phyloP scores from a whole-genome alignment of 805 yeast genomes.

The Metschnikowia picachoensis region DNA sequence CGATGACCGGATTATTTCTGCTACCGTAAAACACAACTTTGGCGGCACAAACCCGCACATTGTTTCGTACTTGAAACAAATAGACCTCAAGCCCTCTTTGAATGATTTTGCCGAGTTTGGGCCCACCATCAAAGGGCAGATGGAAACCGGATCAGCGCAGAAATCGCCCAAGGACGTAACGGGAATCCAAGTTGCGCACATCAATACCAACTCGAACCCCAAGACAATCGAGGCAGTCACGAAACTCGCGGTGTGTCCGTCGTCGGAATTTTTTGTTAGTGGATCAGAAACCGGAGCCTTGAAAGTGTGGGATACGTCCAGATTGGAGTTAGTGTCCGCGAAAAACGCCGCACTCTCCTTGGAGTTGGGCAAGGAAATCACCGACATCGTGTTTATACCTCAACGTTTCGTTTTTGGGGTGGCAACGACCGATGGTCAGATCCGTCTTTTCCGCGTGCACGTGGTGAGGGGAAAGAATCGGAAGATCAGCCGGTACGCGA shows the following conservation, averaged over 20 bases:
- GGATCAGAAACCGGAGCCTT: conserved; percentile 74
- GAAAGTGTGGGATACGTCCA: conserved; percentile 72
- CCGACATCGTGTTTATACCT: conserved; percentile 47
- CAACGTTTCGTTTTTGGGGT: conserved; percentile 59
- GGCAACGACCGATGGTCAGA: conserved; percentile 44
- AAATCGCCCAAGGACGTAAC: neutral
- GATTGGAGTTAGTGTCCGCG: conserved; percentile 61
- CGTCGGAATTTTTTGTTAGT: conserved; percentile 63
- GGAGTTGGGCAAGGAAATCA: conserved; percentile 48
- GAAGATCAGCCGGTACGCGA: conserved; percentile 26
- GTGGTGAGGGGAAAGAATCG: conserved; percentile 32
- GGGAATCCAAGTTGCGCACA: conserved; percentile 10
- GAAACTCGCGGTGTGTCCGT: conserved; percentile 55
- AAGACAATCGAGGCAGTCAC: conserved; percentile 40
- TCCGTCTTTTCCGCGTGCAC: conserved; percentile 38
- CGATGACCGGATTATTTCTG: conserved; percentile 29
- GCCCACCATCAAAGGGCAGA: conserved; percentile 5
- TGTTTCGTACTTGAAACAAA: conserved; percentile 47
- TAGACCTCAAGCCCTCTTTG: conserved; percentile 53
- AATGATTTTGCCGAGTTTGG: conserved; percentile 72
- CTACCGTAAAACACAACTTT: conserved; percentile 53
- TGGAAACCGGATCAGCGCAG: neutral
- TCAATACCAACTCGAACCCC: conserved; percentile 57
- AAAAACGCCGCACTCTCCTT: conserved; percentile 32
- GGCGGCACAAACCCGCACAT: conserved; percentile 66